These are phyloP conservation scores for Entonaema liquescens DNA, from an alignment of 495 filamentous ascomycete genomes.

Conservation along the genomic window DNA sequence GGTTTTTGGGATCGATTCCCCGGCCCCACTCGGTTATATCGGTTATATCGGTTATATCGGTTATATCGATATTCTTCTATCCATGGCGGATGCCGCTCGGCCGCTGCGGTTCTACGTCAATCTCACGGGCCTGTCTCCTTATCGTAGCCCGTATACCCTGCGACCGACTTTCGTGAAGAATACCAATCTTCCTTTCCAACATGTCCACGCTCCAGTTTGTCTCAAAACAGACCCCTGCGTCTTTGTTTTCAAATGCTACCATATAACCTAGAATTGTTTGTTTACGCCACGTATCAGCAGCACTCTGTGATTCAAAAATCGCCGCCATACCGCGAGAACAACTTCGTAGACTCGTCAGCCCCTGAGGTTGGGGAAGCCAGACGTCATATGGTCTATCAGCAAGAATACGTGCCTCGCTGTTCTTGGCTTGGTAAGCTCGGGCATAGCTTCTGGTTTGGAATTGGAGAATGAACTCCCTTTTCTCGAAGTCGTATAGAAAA, in stretches of 20 bases:
- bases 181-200: neutral
- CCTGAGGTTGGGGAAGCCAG: neutral
- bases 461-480: neutral
- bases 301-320: neutral
- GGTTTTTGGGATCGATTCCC: too few species aligned
- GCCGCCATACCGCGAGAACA: neutral
- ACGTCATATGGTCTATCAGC: neutral
- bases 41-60: too few species aligned
- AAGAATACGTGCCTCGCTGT: neutral
- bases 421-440: neutral
- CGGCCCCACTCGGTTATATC: too few species aligned
- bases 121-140: too few species aligned
- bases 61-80: too few species aligned
- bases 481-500: neutral
- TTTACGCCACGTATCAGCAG: neutral
- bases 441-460: neutral
- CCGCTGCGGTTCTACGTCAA: too few species aligned
- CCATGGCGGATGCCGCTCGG: too few species aligned
- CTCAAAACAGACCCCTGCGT: neutral
- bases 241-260: neutral
- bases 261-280: neutral
- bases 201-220: neutral
- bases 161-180: too few species aligned
- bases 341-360: neutral
- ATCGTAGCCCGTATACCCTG: too few species aligned